Evolutionary conservation across 1,284 basidiomycete species (phyloP), one percentile per base, ranked within the genome.

Genomic region (Phenoliferia sp.): DNA sequence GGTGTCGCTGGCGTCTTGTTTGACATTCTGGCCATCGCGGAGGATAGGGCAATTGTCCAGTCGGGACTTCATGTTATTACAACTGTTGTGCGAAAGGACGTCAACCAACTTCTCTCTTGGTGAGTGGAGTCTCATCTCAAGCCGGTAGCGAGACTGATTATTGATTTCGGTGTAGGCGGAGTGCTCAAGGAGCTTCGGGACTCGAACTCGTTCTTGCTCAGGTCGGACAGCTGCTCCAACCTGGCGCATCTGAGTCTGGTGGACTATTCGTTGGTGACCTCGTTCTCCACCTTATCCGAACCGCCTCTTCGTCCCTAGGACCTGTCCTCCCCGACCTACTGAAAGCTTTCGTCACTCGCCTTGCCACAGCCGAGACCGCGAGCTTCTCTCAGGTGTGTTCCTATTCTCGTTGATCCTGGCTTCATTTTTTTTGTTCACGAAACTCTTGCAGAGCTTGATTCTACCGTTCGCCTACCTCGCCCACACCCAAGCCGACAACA

Each of bases 391-490:
- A 94, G 83, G 89, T 88, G 58, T 59, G 82, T 74, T 35, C 34
- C 29, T 44, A n/a, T 12, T 22, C 9, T 35, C n/a, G 17, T 33
- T 22, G 16, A 15, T 44, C 12, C 32, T 31, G 6, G 28, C 31
- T 44, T 26, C 31, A 16, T 26, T 35, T 32, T 35, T 48, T 12
- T 44, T 2, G 16, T 39, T 1, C 10, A 2, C 10, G 12, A 6
- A 10, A 29, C 26, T 56, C 31, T 17, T 28, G 29, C 74, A 92
- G 87, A 91, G 89, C 74, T 83, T 99, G 34, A 85, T 96, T 64
- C 83, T 97, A 34, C 96, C 95, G 0, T 92, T 98, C 77, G 91
- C 93, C 0, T 97, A 93, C 81, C 83, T 99, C 31, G 87, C 98
- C 74, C 87, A 91, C 73, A 87, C 88, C 70, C 88, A 94, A 77